A percentile compares a stretch with the other conserved stretches of the same genome.
These are phyloP conservation scores for Chamaenerion angustifolium DNA, from an alignment of 345 rosid genomes.

Conservation along the genomic window DNA sequence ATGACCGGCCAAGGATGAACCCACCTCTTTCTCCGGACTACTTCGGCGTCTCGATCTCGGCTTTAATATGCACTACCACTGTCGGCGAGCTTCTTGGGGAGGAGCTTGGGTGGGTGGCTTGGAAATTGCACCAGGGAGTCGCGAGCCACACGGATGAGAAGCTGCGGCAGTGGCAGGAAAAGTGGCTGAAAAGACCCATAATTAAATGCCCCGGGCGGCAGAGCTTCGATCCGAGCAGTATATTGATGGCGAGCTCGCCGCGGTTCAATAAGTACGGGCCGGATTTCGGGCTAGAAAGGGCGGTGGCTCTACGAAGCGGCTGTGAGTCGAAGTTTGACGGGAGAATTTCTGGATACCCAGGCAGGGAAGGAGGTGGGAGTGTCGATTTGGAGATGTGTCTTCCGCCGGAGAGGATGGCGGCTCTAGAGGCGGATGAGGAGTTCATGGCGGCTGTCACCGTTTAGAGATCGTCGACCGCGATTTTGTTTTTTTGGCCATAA, in stretches of 20 bases:
- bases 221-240: constrained; percentile 43
- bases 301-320: constrained; percentile 53
- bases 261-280: constrained; percentile 62
- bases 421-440: constrained; percentile 1
- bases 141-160: constrained; percentile 31
- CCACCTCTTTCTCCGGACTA: constrained; percentile 35
- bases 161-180: constrained; percentile 19
- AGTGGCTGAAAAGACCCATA: too few species aligned
- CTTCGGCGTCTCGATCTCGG: constrained; percentile 47
- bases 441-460: constrained; percentile 5
- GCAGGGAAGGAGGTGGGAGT: constrained; percentile 55
- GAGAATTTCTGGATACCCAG: constrained; percentile 47
- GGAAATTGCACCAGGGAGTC: constrained; percentile 37
- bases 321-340: constrained; percentile 67
- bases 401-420: constrained; percentile 34
- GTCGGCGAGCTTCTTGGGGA: constrained; percentile 44
- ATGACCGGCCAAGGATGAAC: constrained; percentile 40
- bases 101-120: constrained; percentile 56
- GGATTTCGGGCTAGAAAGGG: constrained; percentile 76
- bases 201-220: too few species aligned
- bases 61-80: constrained; percentile 19
- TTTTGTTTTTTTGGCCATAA: too few species aligned
- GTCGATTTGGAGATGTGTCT: constrained; percentile 62
- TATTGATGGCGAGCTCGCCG: constrained; percentile 78
- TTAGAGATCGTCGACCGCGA: too few species aligned